Conservation (phyloP, 169 alveolate genomes). For the Miamiensis avidus region DNA sequence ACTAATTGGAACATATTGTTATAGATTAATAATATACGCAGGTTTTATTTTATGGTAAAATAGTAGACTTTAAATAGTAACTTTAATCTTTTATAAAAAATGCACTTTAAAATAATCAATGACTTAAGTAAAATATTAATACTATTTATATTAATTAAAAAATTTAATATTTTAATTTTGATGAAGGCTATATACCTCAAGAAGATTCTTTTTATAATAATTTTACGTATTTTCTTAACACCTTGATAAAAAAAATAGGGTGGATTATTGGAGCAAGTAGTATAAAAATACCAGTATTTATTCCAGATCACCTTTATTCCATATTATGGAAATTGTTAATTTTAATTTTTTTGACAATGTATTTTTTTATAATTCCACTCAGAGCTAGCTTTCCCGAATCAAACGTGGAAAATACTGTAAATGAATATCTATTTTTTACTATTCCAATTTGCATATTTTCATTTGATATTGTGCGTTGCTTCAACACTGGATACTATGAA, state of each 20-base stretch:
- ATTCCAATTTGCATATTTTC: background rate
- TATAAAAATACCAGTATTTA: background rate
- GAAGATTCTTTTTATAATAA: no score
- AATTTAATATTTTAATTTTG: no score
- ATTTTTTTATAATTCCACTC: background rate
- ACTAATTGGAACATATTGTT: background rate
- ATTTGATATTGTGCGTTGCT: background rate
- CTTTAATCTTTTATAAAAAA: no score
- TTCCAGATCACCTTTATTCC: background rate
- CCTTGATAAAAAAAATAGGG: background rate
- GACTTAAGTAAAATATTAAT: background rate
- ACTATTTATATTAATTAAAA: background rate
- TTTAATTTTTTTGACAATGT: no score
- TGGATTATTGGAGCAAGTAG: no score
- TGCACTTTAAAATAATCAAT: background rate
- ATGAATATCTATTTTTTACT: background rate
- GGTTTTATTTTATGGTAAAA: no score
- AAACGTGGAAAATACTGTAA: background rate
- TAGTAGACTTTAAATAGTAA: background rate
- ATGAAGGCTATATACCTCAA: no score
- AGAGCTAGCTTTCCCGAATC: background rate
- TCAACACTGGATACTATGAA: conserved; percentile 8
- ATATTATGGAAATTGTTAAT: background rate
- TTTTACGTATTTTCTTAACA: no score
- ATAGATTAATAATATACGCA: background rate